Base-by-base conservation (phyloP, 2,329 filamentous ascomycete genomes). In the Chaetomium sp. region DNA sequence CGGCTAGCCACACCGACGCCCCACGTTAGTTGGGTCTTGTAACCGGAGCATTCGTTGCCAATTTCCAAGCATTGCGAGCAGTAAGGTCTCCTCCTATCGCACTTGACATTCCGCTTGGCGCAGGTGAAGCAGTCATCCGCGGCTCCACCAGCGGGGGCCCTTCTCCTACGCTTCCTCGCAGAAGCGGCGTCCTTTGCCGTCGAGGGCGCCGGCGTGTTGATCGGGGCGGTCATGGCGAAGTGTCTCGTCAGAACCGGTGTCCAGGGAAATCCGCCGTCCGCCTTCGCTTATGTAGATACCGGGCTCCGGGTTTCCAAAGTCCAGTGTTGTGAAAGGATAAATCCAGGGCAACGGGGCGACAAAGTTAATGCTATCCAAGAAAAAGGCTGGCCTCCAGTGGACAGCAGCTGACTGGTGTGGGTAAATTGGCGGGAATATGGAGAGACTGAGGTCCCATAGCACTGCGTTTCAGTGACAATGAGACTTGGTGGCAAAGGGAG, bases 11-110 rank as follows among this genome's bases (percentile, higher is more conserved):
- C 94, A 59, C 94, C 94, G 56, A 97, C 92, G 50, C 93, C 93
- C 94, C 94, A 98, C 55, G 94, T 98, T 78, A 98, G 83, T 72
- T 94, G 93, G 19, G 94, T 98, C 80, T 96, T 96, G 83, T 98
- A 98, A 65, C 94, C 94, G 31, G 92, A 93, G 80, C 94, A 98
- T 75, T 96, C 93, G 76, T 92, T 93, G 69, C 93, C 93, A 69
- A 92, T 85, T 72, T 97, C 92, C 68, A 98, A 85, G 77, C 94
- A 99, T 78, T 93, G 93, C 53, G 93, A 93, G 80, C 95, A 98
- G 79, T 97, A 98, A 9, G 94, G 94, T 72, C 94, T 86, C 75
- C 92, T 88, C 72, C 94, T 88, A 79, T 98, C 94, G 81, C 94
- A 99, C 78, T 92, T 91, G 68, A 90, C 83, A 72, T 88, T 89